Evolutionary conservation across 129 eudicot genomes (phyloP).

Genomic region (Helianthus annuus): HanXRQr2.0-SUNRISE NC_035435.2:113708368-113708867

Average conservation of each 20-base stretch:
- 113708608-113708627: slow-evolving; percentile 63
- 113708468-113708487: slow-evolving; percentile 88
- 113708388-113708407: slow-evolving; percentile 94
- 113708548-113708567: slow-evolving; percentile 80
- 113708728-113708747: slow-evolving; percentile 37
- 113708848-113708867: slow-evolving; percentile 23
- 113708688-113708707: slow-evolving; percentile 54
- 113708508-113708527: slow-evolving; percentile 82
- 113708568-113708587: slow-evolving; percentile 75
- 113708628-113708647: slow-evolving; percentile 82
- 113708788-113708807: slow-evolving; percentile 21
- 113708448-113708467: slow-evolving; percentile 85
- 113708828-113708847: slow-evolving; percentile 9
- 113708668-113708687: slow-evolving; percentile 30
- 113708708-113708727: slow-evolving; percentile 21
- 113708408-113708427: slow-evolving; percentile 88
- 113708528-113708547: slow-evolving; percentile 77
- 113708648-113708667: slow-evolving; percentile 55
- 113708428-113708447: slow-evolving; percentile 85
- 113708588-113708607: slow-evolving; percentile 38
- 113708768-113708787: slow-evolving; percentile 17
- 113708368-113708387: slow-evolving; percentile 88
- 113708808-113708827: slow-evolving; percentile 13
- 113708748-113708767: slow-evolving; percentile 26
- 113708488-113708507: slow-evolving; percentile 89